Evolutionary conservation across 2,329 filamentous ascomycete genomes (phyloP).

Genomic region (Incumbomyces delicatus): DNA sequence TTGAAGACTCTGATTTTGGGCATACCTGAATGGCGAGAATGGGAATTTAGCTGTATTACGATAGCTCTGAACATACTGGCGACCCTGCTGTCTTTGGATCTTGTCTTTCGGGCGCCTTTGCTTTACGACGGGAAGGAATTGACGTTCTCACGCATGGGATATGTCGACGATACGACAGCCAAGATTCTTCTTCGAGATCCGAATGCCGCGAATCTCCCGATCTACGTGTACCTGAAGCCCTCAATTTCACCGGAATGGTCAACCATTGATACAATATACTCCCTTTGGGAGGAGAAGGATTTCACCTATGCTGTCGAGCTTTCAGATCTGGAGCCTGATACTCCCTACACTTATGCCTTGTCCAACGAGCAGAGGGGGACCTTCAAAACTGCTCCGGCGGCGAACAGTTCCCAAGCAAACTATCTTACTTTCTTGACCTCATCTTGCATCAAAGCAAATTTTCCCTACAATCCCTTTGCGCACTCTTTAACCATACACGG

Average conservation of each 20-base stretch:
- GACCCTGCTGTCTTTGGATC: conserved; percentile 62
- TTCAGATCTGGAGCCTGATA: conserved; percentile 57
- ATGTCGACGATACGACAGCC: conserved; percentile 70
- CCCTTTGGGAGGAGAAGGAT: conserved; percentile 67
- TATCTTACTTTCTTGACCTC: conserved; percentile 85
- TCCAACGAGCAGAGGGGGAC: conserved; percentile 80
- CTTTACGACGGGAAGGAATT: conserved; percentile 64
- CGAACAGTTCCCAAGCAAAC: conserved; percentile 54
- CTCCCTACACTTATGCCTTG: conserved; percentile 70
- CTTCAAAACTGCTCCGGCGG: conserved; percentile 66
- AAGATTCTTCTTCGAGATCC: conserved; percentile 80
- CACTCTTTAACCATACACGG: conserved; percentile 65
- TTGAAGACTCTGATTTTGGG: conserved; percentile 64
- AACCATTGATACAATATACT: conserved; percentile 52
- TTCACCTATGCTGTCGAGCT: conserved; percentile 66
- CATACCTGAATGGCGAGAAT: conserved; percentile 61
- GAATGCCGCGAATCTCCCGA: conserved; percentile 60
- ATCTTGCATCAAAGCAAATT: conserved; percentile 82
- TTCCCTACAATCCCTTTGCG: conserved; percentile 78
- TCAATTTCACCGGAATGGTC: conserved; percentile 42
- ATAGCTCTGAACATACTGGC: conserved; percentile 63
- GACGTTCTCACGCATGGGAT: conserved; percentile 78
- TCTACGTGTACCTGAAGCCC: conserved; percentile 54
- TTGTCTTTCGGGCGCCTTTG: conserved; percentile 62
- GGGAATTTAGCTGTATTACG: conserved; percentile 55